phyloP scores from a whole-genome alignment of 225 moss, liverwort and hornwort genomes.

The Takakia lepidozioides region DNA sequence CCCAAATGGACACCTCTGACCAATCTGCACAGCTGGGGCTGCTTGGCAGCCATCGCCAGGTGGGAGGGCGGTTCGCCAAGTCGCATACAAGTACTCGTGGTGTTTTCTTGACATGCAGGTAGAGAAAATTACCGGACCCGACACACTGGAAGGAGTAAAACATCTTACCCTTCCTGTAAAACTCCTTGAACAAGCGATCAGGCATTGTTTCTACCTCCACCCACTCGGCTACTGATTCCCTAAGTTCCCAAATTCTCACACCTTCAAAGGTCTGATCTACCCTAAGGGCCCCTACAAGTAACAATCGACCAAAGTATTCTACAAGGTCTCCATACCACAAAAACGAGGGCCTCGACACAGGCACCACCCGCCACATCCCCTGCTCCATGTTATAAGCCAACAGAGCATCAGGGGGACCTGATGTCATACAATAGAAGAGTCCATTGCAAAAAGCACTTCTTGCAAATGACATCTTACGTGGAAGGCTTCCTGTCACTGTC shows the following conservation, averaged over 20 bases:
- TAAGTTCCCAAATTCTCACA: conserved; percentile 49
- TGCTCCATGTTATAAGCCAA: conserved; percentile 37
- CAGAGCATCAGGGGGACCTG: conserved; percentile 50
- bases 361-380: conserved; percentile 39
- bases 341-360: conserved; percentile 32
- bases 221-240: conserved; percentile 34
- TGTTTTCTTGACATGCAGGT: conserved; percentile 54
- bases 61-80: conserved; percentile 20
- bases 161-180: conserved; percentile 51
- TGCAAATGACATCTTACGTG: conserved; percentile 58
- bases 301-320: conserved; percentile 27
- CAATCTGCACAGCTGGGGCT: conserved; percentile 53
- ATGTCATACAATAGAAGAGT: conserved; percentile 50
- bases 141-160: conserved; percentile 59
- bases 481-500: conserved; percentile 32
- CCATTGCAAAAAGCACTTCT: conserved; percentile 48
- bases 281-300: conserved; percentile 40
- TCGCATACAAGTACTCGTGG: conserved; percentile 45
- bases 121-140: conserved; percentile 39
- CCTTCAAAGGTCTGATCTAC: conserved; percentile 50
- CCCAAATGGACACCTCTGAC: conserved; percentile 64
- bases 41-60: conserved; percentile 46
- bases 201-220: conserved; percentile 42
- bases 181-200: conserved; percentile 45
- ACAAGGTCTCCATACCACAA: conserved; percentile 55